These are phyloP conservation scores for Colletotrichum graminicola DNA, from an alignment of 2,329 filamentous ascomycete genomes.

Conservation along the genomic window DNA sequence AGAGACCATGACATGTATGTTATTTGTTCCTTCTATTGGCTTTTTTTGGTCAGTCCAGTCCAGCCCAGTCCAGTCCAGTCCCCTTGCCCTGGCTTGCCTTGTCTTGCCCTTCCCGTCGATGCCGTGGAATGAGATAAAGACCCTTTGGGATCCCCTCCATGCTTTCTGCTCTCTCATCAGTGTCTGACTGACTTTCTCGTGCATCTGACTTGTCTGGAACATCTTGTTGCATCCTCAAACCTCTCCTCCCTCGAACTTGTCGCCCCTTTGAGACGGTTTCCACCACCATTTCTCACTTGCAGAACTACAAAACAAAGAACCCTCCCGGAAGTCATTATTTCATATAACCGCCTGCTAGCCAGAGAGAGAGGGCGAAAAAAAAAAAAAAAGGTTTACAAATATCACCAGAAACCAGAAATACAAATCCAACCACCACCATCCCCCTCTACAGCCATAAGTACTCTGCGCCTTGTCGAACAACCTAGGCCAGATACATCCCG, in stretches of 20 bases:
- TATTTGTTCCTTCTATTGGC: conserved; percentile 9
- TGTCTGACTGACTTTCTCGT: conserved; percentile 7
- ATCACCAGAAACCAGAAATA: background rate
- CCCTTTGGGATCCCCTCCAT: conserved; percentile 38
- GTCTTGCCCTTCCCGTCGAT: conserved; percentile 20
- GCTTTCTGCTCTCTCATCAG: background rate
- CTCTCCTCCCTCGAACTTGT: background rate
- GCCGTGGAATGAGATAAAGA: conserved; percentile 38
- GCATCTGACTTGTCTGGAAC: conserved; percentile 33
- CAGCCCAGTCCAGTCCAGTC: background rate
- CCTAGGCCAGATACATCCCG: background rate
- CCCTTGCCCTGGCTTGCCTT: background rate
- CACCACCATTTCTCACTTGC: background rate
- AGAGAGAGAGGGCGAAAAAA: conserved; percentile 1
- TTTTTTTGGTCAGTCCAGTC: background rate
- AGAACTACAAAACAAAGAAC: conserved; percentile 11
- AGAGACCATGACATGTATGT: conserved; percentile 3
- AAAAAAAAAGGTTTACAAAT: conserved; percentile 5
- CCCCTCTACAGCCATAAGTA: background rate
- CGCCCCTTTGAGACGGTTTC: background rate
- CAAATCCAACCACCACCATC: background rate
- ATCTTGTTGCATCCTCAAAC: conserved; percentile 13
- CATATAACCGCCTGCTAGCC: conserved; percentile 11
- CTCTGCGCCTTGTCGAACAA: background rate
- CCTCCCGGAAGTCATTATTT: background rate